These are phyloP conservation scores for Trichoderma gracile DNA, from an alignment of 2,329 filamentous ascomycete species.

Conservation along the genomic window DNA sequence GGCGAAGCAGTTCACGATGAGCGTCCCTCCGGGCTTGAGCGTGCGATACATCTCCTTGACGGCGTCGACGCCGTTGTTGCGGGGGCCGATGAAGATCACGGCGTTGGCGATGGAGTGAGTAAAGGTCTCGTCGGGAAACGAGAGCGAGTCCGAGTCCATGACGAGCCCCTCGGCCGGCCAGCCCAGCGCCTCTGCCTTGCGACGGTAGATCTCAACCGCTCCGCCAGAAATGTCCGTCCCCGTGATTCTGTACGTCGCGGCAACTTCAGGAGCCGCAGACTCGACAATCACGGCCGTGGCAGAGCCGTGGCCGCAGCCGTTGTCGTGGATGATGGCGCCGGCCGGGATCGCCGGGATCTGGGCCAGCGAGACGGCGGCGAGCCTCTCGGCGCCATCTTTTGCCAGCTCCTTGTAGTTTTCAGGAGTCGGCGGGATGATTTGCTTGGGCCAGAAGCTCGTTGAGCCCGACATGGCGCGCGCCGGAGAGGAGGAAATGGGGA, in stretches of 20 bases:
- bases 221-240: slow-evolving; percentile 10
- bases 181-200: background rate
- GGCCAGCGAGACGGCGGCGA: slow-evolving; percentile 14
- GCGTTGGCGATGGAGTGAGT: slow-evolving; percentile 18
- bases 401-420: slow-evolving; percentile 19
- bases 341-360: slow-evolving; percentile 17
- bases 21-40: slow-evolving; percentile 17
- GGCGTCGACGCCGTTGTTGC: slow-evolving; percentile 14
- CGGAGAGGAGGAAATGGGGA: background rate
- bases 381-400: slow-evolving; percentile 11
- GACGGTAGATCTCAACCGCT: slow-evolving; percentile 14
- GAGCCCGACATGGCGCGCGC: background rate
- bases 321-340: slow-evolving; percentile 18
- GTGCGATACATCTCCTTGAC: slow-evolving; percentile 19
- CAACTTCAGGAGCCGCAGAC: slow-evolving; percentile 7
- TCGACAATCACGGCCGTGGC: slow-evolving; percentile 16
- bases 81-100: slow-evolving; percentile 16
- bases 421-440: slow-evolving; percentile 19
- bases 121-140: slow-evolving; percentile 12
- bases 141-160: slow-evolving; percentile 19
- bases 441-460: slow-evolving; percentile 16
- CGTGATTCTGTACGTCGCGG: slow-evolving; percentile 11
- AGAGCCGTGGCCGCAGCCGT: slow-evolving; percentile 18
- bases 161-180: slow-evolving; percentile 13
- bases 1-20: slow-evolving; percentile 17